phyloP scores from a whole-genome alignment of 805 yeast species.

The Wickerhamomyces pijperi region DNA sequence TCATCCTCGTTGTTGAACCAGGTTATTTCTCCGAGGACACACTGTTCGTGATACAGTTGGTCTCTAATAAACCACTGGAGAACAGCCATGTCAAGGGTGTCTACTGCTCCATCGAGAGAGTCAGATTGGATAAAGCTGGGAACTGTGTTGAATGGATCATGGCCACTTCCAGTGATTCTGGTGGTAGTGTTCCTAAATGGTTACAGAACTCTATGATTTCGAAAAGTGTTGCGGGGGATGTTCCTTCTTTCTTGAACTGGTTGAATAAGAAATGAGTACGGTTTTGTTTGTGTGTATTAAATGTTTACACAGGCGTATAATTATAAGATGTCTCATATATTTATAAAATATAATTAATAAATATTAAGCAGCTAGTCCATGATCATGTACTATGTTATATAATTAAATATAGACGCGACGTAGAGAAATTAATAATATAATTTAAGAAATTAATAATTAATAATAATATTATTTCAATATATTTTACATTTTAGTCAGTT shows the following conservation, averaged over 20 bases:
- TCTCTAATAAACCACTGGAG: slow-evolving; percentile 16
- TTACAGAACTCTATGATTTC: slow-evolving; percentile 28
- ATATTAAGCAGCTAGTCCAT: too few relatives aligned
- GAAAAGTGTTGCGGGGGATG: slow-evolving; percentile 27
- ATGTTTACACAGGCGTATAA: too few relatives aligned
- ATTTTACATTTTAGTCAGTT: too few relatives aligned
- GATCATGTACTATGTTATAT: too few relatives aligned
- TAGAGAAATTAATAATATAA: too few relatives aligned
- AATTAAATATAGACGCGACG: too few relatives aligned
- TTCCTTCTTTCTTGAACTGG: slow-evolving; percentile 24
- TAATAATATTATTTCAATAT: too few relatives aligned
- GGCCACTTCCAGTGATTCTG: slow-evolving; percentile 28
- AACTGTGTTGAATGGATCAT: slow-evolving; percentile 23
- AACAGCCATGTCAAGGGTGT: slow-evolving; percentile 20
- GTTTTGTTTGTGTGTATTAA: too few relatives aligned
- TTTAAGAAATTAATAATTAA: too few relatives aligned
- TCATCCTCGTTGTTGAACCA: slow-evolving; percentile 20
- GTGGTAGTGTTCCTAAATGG: slow-evolving; percentile 29
- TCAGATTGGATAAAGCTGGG: slow-evolving; percentile 11
- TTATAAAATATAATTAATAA: too few relatives aligned
- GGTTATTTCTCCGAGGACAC: slow-evolving; percentile 14
- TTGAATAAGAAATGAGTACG: slow-evolving; percentile 4
- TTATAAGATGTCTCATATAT: too few relatives aligned
- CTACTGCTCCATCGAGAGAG: slow-evolving; percentile 26
- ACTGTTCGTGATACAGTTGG: slow-evolving; percentile 23